phyloP scores from a whole-genome alignment of 768 basidiomycete genomes.

The Leccinum incarnatum region DNA sequence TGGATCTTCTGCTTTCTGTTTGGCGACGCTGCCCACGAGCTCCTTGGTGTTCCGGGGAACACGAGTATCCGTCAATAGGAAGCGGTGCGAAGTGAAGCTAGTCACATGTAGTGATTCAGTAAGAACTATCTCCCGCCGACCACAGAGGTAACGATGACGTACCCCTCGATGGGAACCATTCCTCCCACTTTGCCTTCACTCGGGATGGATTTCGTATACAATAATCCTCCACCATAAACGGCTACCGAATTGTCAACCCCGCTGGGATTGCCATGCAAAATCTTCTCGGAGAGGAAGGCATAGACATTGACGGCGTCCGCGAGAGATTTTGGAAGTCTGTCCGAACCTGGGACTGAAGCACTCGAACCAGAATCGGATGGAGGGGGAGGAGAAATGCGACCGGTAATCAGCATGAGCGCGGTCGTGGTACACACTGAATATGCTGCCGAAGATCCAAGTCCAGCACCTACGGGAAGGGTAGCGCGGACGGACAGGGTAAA shows the following conservation, averaged over 20 bases:
- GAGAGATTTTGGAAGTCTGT: conserved; percentile 57
- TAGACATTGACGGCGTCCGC: conserved; percentile 87
- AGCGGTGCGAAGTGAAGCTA: conserved; percentile 88
- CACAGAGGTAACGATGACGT: conserved; percentile 26
- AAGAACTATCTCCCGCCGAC: background rate
- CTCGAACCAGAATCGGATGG: conserved; percentile 18
- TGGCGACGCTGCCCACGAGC: conserved; percentile 85
- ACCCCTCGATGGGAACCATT: conserved; percentile 87
- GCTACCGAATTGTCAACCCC: conserved; percentile 96
- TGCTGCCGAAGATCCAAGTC: conserved; percentile 95
- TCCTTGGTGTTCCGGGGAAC: conserved; percentile 93
- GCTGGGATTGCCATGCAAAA: conserved; percentile 95
- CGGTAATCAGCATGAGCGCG: conserved; percentile 71
- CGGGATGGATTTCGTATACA: conserved; percentile 72
- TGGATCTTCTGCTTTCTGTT: conserved; percentile 79
- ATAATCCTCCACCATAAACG: conserved; percentile 88
- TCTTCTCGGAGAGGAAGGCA: conserved; percentile 94
- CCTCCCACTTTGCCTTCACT: conserved; percentile 65
- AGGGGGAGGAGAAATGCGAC: conserved; percentile 60
- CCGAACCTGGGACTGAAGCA: conserved; percentile 37
- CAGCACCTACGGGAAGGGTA: conserved; percentile 90
- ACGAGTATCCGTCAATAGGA: conserved; percentile 90
- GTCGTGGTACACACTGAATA: conserved; percentile 88
- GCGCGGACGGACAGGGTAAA: conserved; percentile 82
- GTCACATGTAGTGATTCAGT: background rate